These are phyloP conservation scores for Periconia sp. DNA, from an alignment of 2,329 filamentous ascomycete species.

Conservation along the genomic window DNA sequence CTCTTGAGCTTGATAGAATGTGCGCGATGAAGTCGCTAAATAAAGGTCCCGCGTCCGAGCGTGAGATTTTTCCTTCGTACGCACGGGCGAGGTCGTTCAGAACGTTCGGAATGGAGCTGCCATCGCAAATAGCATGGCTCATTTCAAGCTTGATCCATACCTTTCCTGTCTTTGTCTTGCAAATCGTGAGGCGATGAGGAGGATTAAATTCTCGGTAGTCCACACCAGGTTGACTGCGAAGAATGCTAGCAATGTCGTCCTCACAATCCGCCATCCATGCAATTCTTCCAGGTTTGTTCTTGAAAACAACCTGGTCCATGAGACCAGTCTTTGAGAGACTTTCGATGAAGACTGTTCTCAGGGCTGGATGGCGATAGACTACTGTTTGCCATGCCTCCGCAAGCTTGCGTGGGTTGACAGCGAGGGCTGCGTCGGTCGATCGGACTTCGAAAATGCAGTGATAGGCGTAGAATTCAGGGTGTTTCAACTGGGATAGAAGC, in stretches of 20 bases:
- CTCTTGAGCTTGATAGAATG: conserved; percentile 32
- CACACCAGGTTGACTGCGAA: conserved; percentile 28
- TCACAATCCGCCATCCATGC: conserved; percentile 29
- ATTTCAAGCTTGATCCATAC: conserved; percentile 57
- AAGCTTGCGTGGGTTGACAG: conserved; percentile 31
- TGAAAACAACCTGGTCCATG: conserved; percentile 42
- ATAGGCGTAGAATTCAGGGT: conserved; percentile 37
- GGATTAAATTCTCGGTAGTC: conserved; percentile 43
- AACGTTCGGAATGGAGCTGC: conserved; percentile 57
- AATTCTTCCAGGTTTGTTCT: conserved; percentile 31
- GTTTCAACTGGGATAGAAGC: conserved; percentile 35
- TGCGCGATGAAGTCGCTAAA: conserved; percentile 48
- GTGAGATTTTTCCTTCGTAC: conserved; percentile 50
- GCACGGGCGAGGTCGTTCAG: conserved; percentile 54
- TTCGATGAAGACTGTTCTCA: conserved; percentile 43
- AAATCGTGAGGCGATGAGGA: conserved; percentile 55
- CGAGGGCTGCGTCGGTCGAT: conserved; percentile 16
- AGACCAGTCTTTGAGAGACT: conserved; percentile 38
- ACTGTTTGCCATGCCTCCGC: conserved; percentile 43
- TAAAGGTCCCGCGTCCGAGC: conserved; percentile 41
- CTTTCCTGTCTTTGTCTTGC: conserved; percentile 45
- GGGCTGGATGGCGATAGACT: conserved; percentile 37
- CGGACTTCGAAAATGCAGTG: conserved; percentile 37
- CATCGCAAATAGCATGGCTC: conserved; percentile 59
- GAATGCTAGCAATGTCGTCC: conserved; percentile 22